Percentiles rank a stretch among this genome's conserved stretches.
Evolutionary conservation across 352 stramenopile species (phyloP).

Genomic region (Thraustotheca clavata): DNA sequence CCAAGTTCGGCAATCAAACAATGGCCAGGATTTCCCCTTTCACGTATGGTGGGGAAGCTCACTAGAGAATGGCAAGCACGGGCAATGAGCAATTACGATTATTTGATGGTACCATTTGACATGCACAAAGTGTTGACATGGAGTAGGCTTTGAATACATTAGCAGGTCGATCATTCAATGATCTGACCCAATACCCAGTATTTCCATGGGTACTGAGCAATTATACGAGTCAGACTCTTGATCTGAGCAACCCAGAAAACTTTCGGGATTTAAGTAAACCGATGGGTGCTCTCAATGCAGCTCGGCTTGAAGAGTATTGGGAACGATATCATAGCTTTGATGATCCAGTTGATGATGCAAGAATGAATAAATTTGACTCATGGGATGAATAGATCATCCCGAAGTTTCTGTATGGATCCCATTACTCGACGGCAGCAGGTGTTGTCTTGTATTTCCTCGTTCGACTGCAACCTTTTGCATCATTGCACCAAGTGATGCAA

Average conservation of each 20-base stretch:
- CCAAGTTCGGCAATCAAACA: slow-evolving; percentile 62
- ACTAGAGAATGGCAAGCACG: slow-evolving; percentile 77
- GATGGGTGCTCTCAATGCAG: slow-evolving; percentile 94
- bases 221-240: slow-evolving; percentile 59
- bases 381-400: slow-evolving; percentile 44
- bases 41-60: slow-evolving; percentile 33
- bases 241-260: slow-evolving; percentile 78
- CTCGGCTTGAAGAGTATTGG: slow-evolving; percentile 90
- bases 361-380: background rate
- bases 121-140: slow-evolving; percentile 9
- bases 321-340: slow-evolving; percentile 92
- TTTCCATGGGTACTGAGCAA: slow-evolving; percentile 86
- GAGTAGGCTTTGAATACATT: slow-evolving; percentile 73
- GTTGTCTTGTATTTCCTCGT: slow-evolving; percentile 99
- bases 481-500: slow-evolving; percentile 95
- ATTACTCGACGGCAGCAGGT: slow-evolving; percentile 96
- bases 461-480: slow-evolving; percentile 96
- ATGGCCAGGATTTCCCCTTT: slow-evolving; percentile 49
- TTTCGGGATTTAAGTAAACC: slow-evolving; percentile 98
- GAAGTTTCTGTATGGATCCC: slow-evolving; percentile 85
- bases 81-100: slow-evolving; percentile 91
- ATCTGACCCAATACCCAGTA: slow-evolving; percentile 95
- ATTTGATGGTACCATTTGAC: slow-evolving; percentile 79
- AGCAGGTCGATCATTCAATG: slow-evolving; percentile 84
- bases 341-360: slow-evolving; percentile 35